Evolutionary conservation across 2,329 filamentous ascomycete genomes (phyloP), one percentile per base, ranked within the genome.

Genomic region (Botrytis medusae): DNA sequence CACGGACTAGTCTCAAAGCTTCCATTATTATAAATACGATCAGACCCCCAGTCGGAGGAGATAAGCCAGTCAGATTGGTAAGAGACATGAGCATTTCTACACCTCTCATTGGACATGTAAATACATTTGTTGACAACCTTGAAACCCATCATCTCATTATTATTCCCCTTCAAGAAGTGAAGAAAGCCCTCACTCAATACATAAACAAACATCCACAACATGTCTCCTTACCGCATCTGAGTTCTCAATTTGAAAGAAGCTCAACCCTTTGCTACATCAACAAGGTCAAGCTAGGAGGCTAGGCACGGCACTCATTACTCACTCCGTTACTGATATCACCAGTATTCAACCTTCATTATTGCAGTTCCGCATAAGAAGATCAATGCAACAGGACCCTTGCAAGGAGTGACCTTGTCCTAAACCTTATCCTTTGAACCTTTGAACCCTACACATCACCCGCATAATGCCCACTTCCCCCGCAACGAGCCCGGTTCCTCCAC

Each of bases 401-500:
- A 60, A 68, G 37, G 44, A 42, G 14, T 12, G 42, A 61, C 61
- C 57, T 75, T 57, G 68, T 77, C 64, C 72, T 74, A 46, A 60
- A 37, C 32, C 32, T 37, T 40, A 25, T 54, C 25, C 48, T 64
- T 32, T 37, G 48, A 32, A 2, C 22, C 34, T 61, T 42, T 63
- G 10, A 57, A 59, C 46, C 60, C 54, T 51, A 72, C 51, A 72
- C 32, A 29, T 42, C 51, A 48, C 70, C 70, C 40, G 40, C 71
- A 69, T 68, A n/a, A 77, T 76, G 75, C 67, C 76, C 29, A 73
- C 71, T 57, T 68, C 42, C 32, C 74, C 77, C 71, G 70, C 48
- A 68, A 77, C 75, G 29, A 75, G 74, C 42, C 74, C 76, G 54
- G 20, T 74, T 44, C 74, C 77, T 59, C 76, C 76, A 44, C 72